These are phyloP conservation scores for Pisolithus marmoratus DNA, from an alignment of 768 basidiomycete genomes.

Conservation along the genomic window DNA sequence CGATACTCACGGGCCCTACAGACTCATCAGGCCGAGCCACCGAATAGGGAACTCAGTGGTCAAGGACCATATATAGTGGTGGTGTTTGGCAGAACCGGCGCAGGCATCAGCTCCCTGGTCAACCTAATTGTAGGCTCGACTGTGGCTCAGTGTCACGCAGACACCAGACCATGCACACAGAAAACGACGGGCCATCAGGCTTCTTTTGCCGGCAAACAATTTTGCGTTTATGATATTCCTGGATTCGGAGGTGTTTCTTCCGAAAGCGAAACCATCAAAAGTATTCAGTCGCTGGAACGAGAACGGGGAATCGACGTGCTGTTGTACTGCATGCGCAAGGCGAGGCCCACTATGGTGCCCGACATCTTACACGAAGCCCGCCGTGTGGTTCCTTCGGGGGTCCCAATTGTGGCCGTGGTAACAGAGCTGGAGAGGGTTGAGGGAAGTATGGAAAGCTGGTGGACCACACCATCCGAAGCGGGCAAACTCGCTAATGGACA, in stretches of 20 bases:
- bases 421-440: conserved; percentile 21
- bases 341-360: conserved; percentile 1
- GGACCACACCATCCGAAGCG: background rate
- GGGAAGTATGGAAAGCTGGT: conserved; percentile 16
- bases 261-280: background rate
- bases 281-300: background rate
- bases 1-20: too few relatives aligned
- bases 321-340: conserved; percentile 1
- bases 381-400: background rate
- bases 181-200: conserved; percentile 11
- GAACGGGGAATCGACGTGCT: conserved; percentile 1
- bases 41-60: background rate
- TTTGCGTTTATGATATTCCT: conserved; percentile 20
- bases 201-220: conserved; percentile 11
- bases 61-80: conserved; percentile 7
- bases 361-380: background rate
- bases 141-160: conserved; percentile 15
- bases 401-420: conserved; percentile 21
- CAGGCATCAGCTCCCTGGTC: conserved; percentile 25
- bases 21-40: too few relatives aligned
- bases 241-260: conserved; percentile 1
- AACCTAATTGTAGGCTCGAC: conserved; percentile 22
- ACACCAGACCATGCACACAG: conserved; percentile 13
- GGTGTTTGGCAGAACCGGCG: conserved; percentile 21
- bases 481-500: conserved; percentile 16